Conservation (phyloP, 1,284 basidiomycete species). For the Mycosarcoma maydis region DNA sequence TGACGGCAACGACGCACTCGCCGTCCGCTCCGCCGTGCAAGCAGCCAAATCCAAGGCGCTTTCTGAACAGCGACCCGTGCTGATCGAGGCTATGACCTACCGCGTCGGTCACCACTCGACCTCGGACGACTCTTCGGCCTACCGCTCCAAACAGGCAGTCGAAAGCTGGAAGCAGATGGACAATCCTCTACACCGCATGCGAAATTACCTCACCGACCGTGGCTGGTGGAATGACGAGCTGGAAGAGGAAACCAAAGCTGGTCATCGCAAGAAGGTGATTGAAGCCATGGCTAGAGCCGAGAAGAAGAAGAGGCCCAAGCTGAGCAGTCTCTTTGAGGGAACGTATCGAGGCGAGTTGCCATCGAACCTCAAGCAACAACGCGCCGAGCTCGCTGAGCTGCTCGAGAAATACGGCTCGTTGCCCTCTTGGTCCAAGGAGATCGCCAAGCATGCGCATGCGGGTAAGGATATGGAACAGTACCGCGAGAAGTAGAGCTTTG, state of each 20-base stretch:
- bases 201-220: constrained; percentile 76
- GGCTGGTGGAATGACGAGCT: constrained; percentile 86
- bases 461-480: constrained; percentile 74
- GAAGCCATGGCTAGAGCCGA: constrained; percentile 82
- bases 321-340: constrained; percentile 85
- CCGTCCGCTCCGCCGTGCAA: constrained; percentile 81
- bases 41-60: constrained; percentile 82
- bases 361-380: constrained; percentile 78
- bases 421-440: constrained; percentile 84
- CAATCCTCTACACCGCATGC: constrained; percentile 86
- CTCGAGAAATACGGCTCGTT: constrained; percentile 83
- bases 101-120: constrained; percentile 91
- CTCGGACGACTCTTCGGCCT: constrained; percentile 91
- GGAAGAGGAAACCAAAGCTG: constrained; percentile 78
- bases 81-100: constrained; percentile 76
- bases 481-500: constrained; percentile 7
- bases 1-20: constrained; percentile 91
- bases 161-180: constrained; percentile 70
- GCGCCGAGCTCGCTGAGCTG: constrained; percentile 78
- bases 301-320: constrained; percentile 75
- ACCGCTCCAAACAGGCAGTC: constrained; percentile 68
- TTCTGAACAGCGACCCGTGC: constrained; percentile 77
- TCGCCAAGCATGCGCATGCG: constrained; percentile 81
- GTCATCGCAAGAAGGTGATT: constrained; percentile 79
- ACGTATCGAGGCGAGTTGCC: constrained; percentile 72